phyloP scores from a whole-genome alignment of 352 stramenopile genomes.

The Pythium oligandrum region DNA sequence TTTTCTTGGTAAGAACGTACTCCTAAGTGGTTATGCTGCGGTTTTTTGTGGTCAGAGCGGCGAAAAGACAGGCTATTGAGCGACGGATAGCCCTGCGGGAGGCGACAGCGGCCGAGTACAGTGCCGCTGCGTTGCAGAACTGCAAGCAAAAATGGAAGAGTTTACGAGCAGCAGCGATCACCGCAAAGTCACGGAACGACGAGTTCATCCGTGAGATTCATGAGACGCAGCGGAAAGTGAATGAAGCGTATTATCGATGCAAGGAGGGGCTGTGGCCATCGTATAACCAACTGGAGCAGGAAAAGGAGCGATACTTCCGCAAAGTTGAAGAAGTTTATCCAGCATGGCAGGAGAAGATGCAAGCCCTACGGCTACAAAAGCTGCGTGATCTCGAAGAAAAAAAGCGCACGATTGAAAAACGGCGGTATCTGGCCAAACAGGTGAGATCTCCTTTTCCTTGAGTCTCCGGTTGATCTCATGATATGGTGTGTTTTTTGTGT shows the following conservation, averaged over 20 bases:
- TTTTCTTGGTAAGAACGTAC: neutral
- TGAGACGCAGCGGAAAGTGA: constrained; percentile 42
- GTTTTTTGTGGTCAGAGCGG: constrained; percentile 28
- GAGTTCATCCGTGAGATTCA: constrained; percentile 48
- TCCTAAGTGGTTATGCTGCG: neutral
- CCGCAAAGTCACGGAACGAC: constrained; percentile 58
- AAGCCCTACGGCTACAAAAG: constrained; percentile 42
- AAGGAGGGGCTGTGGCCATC: constrained; percentile 39
- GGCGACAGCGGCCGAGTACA: constrained; percentile 74
- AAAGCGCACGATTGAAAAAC: constrained; percentile 62
- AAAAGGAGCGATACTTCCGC: constrained; percentile 55
- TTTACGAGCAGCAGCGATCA: constrained; percentile 29
- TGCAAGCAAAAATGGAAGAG: constrained; percentile 59
- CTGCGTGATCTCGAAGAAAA: constrained; percentile 66
- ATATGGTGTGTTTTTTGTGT: neutral
- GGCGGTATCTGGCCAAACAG: constrained; percentile 68
- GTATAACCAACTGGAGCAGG: constrained; percentile 38
- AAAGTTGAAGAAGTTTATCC: constrained; percentile 65
- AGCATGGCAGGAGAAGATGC: constrained; percentile 68
- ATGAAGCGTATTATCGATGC: constrained; percentile 35
- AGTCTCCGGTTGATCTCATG: no score
- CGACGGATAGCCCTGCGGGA: constrained; percentile 67
- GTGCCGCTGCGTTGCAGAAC: constrained; percentile 57
- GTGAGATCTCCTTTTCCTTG: constrained; percentile 14
- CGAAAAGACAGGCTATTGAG: constrained; percentile 53